Percentiles rank a stretch among this genome's conserved stretches.
Conservation (phyloP, 768 basidiomycete genomes). For the Termitomyces sp. region DNA sequence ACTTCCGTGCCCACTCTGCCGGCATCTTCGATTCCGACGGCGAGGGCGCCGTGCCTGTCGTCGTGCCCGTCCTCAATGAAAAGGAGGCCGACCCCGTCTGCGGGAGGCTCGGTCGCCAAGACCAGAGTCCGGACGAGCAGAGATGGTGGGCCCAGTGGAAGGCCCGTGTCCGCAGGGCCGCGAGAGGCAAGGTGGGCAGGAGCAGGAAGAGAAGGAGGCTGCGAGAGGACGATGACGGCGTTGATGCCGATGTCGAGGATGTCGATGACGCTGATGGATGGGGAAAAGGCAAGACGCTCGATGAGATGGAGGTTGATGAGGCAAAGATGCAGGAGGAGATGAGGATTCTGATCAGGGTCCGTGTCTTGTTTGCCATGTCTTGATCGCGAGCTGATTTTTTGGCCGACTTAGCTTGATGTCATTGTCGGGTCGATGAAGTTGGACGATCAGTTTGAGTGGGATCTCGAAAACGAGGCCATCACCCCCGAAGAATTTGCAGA, state of each 20-base stretch:
- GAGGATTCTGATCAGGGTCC: slow-evolving; percentile 87
- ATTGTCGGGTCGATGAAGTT: slow-evolving; percentile 90
- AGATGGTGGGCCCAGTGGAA: slow-evolving; percentile 19
- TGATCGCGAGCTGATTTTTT: neutral
- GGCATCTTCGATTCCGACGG: slow-evolving; percentile 27
- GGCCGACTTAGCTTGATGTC: slow-evolving; percentile 72
- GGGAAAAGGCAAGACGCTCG: slow-evolving; percentile 36
- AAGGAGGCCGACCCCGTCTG: neutral
- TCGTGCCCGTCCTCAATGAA: slow-evolving; percentile 26
- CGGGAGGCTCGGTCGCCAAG: neutral
- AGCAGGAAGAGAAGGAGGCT: slow-evolving; percentile 14
- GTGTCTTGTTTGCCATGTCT: slow-evolving; percentile 15
- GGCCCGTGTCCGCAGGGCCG: neutral
- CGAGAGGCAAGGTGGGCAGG: neutral
- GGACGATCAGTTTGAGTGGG: slow-evolving; percentile 98
- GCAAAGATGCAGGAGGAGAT: slow-evolving; percentile 74
- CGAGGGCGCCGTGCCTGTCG: neutral
- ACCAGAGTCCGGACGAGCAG: slow-evolving; percentile 18
- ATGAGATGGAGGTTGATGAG: slow-evolving; percentile 65
- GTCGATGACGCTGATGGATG: neutral
- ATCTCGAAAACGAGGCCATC: slow-evolving; percentile 71
- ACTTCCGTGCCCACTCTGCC: slow-evolving; percentile 65
- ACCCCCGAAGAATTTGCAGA: slow-evolving; percentile 93
- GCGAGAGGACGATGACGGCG: slow-evolving; percentile 31
- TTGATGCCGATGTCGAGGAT: slow-evolving; percentile 20